Evolutionary conservation across 208 protist genomes (phyloP), one percentile per base, ranked within the genome.

Genomic region (Acanthamoeba castellanii): DNA sequence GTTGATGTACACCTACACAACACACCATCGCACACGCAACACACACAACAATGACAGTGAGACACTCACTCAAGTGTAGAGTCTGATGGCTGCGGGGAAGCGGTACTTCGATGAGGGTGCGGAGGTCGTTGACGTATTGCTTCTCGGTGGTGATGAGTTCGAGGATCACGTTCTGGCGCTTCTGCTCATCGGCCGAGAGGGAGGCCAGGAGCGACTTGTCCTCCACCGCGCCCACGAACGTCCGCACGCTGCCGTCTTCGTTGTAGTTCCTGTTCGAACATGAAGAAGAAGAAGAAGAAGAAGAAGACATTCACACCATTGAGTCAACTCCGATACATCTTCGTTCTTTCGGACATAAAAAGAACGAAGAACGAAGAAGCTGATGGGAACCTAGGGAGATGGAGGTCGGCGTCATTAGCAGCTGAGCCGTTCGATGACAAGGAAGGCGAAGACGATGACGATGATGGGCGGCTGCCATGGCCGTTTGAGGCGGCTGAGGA

Each of bases 1-100:
- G 13, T 88, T 88, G 47, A 88, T 64, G 52, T 64, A 88, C 52
- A 88, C 78, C 78, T 88, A n/a, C n/a, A n/a, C n/a, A n/a, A n/a
- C n/a, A n/a, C n/a, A n/a, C n/a, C n/a, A n/a, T n/a, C n/a, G n/a
- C n/a, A n/a, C n/a, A n/a, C n/a, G n/a, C n/a, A n/a, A n/a, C n/a
- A n/a, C n/a, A n/a, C n/a, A n/a, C n/a, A n/a, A n/a, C n/a, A n/a
- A n/a, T n/a, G 34, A n/a, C n/a, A n/a, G n/a, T n/a, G n/a, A n/a
- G n/a, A n/a, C n/a, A n/a, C n/a, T n/a, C n/a, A n/a, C n/a, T n/a
- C n/a, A n/a, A n/a, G n/a, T n/a, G n/a, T n/a, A n/a, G n/a, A n/a
- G n/a, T n/a, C n/a, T n/a, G n/a, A n/a, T n/a, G n/a, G n/a, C n/a
- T n/a, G n/a, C n/a, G n/a, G n/a, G n/a, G n/a, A n/a, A n/a, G 42